Evolutionary conservation across 306 rosid genomes (phyloP), one percentile per base, ranked within the genome.

Genomic region (Geum urbanum): DNA sequence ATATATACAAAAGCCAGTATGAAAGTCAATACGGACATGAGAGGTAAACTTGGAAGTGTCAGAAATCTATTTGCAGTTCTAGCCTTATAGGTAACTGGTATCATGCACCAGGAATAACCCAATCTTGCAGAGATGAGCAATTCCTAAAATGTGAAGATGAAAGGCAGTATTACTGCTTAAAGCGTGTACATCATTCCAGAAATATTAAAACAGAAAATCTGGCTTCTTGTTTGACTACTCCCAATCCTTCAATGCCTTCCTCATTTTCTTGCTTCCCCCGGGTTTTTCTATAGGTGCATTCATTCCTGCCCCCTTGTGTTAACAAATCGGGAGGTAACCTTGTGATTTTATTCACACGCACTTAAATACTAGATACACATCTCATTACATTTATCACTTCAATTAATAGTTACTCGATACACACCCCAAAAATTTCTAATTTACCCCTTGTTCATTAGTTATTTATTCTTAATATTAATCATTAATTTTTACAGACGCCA

Each of bases 271-370:
- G 92, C 97, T 94, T 72, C 98, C 98, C 82, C 87, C 88, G 63
- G 98, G 97, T 76, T 87, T 94, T 0, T 78, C 27, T 18, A 94
- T 83, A 32, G 95, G 81, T 0, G 87, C 84, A 20, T 94, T 84
- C 88, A 94, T 80, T 59, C 96, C 98, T 9, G 97, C 98, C 98
- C n/a, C n/a, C n/a, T n/a, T n/a, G n/a, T n/a, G n/a, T n/a, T n/a
- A n/a, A n/a, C n/a, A n/a, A n/a, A n/a, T n/a, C n/a, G n/a, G n/a
- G n/a, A n/a, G n/a, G n/a, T n/a, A n/a, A n/a, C n/a, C n/a, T n/a
- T n/a, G n/a, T n/a, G n/a, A n/a, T n/a, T n/a, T n/a, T n/a, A n/a
- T n/a, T n/a, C n/a, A n/a, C n/a, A n/a, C n/a, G n/a, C n/a, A n/a
- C n/a, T n/a, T n/a, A n/a, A n/a, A n/a, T n/a, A n/a, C n/a, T n/a